Percentiles rank a stretch among this genome's conserved stretches.
phyloP scores from a whole-genome alignment of 371 early-diverging fungal genomes.

The Lichtheimia ornata region DNA sequence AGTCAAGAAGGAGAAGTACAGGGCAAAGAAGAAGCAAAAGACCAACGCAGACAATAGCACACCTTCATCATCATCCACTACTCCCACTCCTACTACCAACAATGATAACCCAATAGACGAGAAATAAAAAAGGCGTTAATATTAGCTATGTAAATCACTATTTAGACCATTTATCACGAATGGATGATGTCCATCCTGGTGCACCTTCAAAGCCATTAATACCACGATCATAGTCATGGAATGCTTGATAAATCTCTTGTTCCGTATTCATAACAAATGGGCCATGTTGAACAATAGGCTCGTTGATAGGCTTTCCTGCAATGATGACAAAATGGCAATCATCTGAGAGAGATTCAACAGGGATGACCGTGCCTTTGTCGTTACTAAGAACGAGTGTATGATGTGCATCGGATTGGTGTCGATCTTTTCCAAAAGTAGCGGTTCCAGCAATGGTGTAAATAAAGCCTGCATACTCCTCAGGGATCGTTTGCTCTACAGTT shows the following conservation, averaged over 20 bases:
- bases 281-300: slow-evolving; percentile 61
- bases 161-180: slow-evolving; percentile 18
- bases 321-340: slow-evolving; percentile 61
- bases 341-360: slow-evolving; percentile 52
- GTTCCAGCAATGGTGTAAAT: slow-evolving; percentile 70
- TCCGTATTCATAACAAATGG: slow-evolving; percentile 66
- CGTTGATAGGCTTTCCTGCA: slow-evolving; percentile 59
- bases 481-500: slow-evolving; percentile 58
- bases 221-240: slow-evolving; percentile 50
- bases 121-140: background rate
- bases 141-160: background rate
- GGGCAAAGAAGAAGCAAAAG: slow-evolving; percentile 39
- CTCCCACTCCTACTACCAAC: background rate
- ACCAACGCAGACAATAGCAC: background rate
- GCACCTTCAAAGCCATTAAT: slow-evolving; percentile 63
- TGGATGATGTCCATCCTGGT: slow-evolving; percentile 36
- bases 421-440: slow-evolving; percentile 49
- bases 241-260: slow-evolving; percentile 57
- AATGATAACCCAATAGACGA: background rate
- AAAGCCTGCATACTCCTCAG: slow-evolving; percentile 62
- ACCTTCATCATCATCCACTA: background rate
- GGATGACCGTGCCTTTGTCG: slow-evolving; percentile 41
- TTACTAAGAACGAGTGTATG: slow-evolving; percentile 56
- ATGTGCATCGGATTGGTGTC: slow-evolving; percentile 55
- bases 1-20: slow-evolving; percentile 44